Base-by-base conservation (phyloP, 2,329 filamentous ascomycete species). In the Sporothrix inflata region DNA sequence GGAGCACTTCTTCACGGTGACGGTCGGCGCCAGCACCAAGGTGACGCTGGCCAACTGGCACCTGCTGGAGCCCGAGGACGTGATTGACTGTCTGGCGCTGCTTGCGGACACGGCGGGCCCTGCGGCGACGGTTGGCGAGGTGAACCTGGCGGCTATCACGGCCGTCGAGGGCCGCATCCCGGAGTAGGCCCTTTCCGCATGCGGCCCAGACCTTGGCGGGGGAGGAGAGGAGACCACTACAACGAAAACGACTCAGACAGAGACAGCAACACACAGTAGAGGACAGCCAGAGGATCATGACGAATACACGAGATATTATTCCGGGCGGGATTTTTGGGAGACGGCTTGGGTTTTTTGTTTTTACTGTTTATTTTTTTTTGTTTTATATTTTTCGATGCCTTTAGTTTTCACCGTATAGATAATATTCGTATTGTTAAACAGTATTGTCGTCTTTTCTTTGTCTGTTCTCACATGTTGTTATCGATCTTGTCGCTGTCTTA, bases 31-130 rank as follows among this genome's bases (percentile, higher is more conserved):
- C 5, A 96, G 92, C 81, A 94, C 92, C 71, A 98, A 98, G 85
- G 91, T 94, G 78, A 98, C 96, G 2, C 85, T 97, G 71, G 96
- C 96, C 19, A 90, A 90, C 76, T 98, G 93, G 91, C 94, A 98
- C 81, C 84, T 98, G 12, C 86, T 97, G 9, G 94, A 98, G 80
- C 94, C 96, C 0, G 85, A 90, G 72, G 94, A 98, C 80, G 94
- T 98, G 71, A 91, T 98, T 76, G 91, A 92, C 75, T 86, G 84
- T 73, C 84, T 88, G 47, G 84, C 87, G 4, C 82, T 91, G 30
- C 83, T 91, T 27, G 85, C 85, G 0, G 86, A 84, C 4, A 83
- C 85, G 19, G 81, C 79, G 2, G 77, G 75, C 1, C 51, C 75
- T 12, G 76, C 76, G 7, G 65, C 73, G 49, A 79, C 79, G 65